Base-by-base conservation (phyloP, 441 rosid species). In the Croton laevigatus region DNA sequence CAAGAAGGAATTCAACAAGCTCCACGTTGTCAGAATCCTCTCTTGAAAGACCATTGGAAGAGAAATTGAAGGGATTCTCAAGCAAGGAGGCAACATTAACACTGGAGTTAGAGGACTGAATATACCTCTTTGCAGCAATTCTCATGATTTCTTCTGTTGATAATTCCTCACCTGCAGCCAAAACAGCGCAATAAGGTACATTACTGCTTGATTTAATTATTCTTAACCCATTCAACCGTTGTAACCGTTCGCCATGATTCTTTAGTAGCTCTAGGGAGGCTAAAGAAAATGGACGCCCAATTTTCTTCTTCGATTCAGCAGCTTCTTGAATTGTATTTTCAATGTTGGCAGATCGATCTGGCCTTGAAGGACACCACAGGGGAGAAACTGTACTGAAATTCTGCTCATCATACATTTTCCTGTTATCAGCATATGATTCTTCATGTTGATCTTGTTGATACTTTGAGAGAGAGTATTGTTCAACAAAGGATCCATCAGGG, bases 81-180 rank as follows among this genome's bases (percentile, higher is more conserved):
- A 76, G 68, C 59, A 49, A 62, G 22, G 75, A 62, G 53, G 48
- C 53, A 32, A 20, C 45, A 70, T 75, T 71, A 16, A 60, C 68
- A 2, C 8, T 66, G 48, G 45, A 72, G 34, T 74, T 65, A 62
- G 54, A 72, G 44, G 79, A 76, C 46, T 54, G 72, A 32, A 83
- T 65, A 69, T 84, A 81, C 72, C 83, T 81, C 55, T 71, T 81
- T 46, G 81, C 84, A 17, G 89, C 89, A 55, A 82, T 51, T 70
- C 80, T 84, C 52, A 83, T 59, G 66, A 85, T 66, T 52, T 81
- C 86, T 74, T 75, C 86, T 3, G 80, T 59, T 0, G 88, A 85
- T 48, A 81, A 42, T 49, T 32, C 42, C 16, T 60, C 32, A 2
- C 32, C 32, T 27, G 32, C 32, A 1, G 32, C 1, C 32, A 27